Evolutionary conservation across 2,329 filamentous ascomycete species (phyloP), one percentile per base, ranked within the genome.

Genomic region (Xylariaceae sp.): DNA sequence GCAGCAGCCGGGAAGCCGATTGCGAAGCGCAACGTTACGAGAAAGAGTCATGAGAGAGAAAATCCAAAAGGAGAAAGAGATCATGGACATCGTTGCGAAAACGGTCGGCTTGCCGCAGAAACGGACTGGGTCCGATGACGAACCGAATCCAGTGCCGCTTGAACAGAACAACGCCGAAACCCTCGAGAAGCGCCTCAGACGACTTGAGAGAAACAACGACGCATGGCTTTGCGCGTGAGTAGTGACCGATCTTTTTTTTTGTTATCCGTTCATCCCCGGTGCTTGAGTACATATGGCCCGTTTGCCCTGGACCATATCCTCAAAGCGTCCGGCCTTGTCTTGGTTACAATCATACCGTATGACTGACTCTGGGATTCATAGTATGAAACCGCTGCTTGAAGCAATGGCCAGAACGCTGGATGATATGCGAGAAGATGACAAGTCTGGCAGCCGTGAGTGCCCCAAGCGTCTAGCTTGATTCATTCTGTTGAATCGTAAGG

Each of bases 41-140:
- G 66, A 66, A 58, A 57, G 65, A 44, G 55, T 67, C 9, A 55
- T 59, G 51, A 56, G 61, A 39, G 64, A 68, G 50, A 67, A 68
- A 44, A 9, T 62, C 42, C 60, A 66, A 15, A 65, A 66, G 23
- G 65, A 67, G 37, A 64, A 62, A 45, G 66, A 66, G 57, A 64
- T 65, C 17, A 62, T 60, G 7, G 66, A 66, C 15, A 66, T 67
- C 17, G 64, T 66, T 49, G 58, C 64, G 2, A 65, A 51, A 48
- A 64, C 64, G 17, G 60, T 66, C 6, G 64, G 59, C 10, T 50
- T 48, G 37, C 56, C 57, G 18, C 59, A 59, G 51, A 56, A 54
- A 35, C 54, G 47, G 45, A 47, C 35, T 4, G 34, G 15, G 17
- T 18, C 48, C 13, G 54, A 54, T 42, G 53, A 57, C 10, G 56